A percentile compares a stretch with the other conserved stretches of the same genome.
Conservation (phyloP, 805 yeast genomes). For the Komagataella populi region DNA sequence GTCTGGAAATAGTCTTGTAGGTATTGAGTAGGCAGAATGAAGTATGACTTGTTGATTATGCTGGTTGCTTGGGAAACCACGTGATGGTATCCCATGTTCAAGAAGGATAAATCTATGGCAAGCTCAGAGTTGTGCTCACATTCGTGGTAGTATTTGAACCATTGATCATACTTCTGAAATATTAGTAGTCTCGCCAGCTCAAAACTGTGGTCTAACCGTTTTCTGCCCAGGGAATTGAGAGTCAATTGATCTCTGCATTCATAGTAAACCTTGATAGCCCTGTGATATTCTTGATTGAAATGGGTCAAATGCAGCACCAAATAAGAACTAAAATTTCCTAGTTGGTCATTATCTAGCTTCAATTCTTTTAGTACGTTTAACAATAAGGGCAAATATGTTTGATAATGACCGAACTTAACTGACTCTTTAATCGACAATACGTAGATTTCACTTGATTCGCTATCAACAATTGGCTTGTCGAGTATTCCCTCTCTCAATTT, state of each 20-base stretch:
- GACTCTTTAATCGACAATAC: conserved; percentile 32
- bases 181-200: neutral
- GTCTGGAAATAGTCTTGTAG: neutral
- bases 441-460: conserved; percentile 30
- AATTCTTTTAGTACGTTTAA: conserved; percentile 20
- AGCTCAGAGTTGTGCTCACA: neutral
- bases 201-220: neutral
- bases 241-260: neutral
- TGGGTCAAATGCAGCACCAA: conserved; percentile 32
- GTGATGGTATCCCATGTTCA: conserved; percentile 26
- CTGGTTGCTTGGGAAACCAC: conserved; percentile 20
- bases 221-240: neutral
- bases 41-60: conserved; percentile 25
- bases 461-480: conserved; percentile 17
- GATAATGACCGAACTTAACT: conserved; percentile 31
- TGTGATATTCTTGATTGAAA: conserved; percentile 15
- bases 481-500: conserved; percentile 45
- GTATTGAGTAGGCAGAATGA: conserved; percentile 11
- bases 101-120: conserved; percentile 6
- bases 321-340: conserved; percentile 24
- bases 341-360: conserved; percentile 18
- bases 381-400: conserved; percentile 42
- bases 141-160: neutral
- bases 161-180: neutral
- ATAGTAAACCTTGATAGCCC: neutral